phyloP scores from a whole-genome alignment of 2,329 filamentous ascomycete species.

The Mycosphaerelloides madeirae region DNA sequence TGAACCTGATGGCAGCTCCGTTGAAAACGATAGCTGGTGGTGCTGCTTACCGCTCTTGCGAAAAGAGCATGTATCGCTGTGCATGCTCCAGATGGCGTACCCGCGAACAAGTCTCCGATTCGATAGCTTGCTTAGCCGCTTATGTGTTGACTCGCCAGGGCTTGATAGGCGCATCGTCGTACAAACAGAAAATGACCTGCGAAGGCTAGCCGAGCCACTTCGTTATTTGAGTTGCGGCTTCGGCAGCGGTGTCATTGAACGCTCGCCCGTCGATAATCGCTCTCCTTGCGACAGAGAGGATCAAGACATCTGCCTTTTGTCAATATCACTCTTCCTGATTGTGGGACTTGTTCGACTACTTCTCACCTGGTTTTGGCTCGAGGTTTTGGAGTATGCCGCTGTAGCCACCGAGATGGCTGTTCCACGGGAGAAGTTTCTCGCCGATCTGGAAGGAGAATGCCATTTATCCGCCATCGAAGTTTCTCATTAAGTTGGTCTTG shows the following conservation, averaged over 20 bases:
- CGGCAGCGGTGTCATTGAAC: not conserved
- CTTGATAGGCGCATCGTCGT: slow-evolving; percentile 5
- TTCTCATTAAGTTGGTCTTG: not conserved
- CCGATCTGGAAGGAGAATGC: not conserved
- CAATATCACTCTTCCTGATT: too few relatives aligned
- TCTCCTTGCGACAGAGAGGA: not conserved
- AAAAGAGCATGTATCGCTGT: too few relatives aligned
- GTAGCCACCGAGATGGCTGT: not conserved
- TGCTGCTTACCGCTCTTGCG: too few relatives aligned
- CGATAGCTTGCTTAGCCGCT: too few relatives aligned
- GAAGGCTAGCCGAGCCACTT: not conserved
- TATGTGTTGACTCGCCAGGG: too few relatives aligned
- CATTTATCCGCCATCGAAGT: not conserved
- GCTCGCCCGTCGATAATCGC: not conserved
- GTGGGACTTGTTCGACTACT: too few relatives aligned
- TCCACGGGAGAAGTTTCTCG: not conserved
- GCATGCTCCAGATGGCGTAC: too few relatives aligned
- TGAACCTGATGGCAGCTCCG: too few relatives aligned
- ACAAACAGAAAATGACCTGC: not conserved
- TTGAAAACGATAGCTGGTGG: too few relatives aligned
- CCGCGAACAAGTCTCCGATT: too few relatives aligned
- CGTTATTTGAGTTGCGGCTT: not conserved
- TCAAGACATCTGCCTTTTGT: slow-evolving; percentile 1
- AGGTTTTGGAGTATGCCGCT: not conserved
- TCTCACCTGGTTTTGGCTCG: too few relatives aligned